A percentile compares a stretch with the other conserved stretches of the same genome.
These are phyloP conservation scores for Annulohypoxylon nitens DNA, from an alignment of 495 filamentous ascomycete genomes.

Conservation along the genomic window DNA sequence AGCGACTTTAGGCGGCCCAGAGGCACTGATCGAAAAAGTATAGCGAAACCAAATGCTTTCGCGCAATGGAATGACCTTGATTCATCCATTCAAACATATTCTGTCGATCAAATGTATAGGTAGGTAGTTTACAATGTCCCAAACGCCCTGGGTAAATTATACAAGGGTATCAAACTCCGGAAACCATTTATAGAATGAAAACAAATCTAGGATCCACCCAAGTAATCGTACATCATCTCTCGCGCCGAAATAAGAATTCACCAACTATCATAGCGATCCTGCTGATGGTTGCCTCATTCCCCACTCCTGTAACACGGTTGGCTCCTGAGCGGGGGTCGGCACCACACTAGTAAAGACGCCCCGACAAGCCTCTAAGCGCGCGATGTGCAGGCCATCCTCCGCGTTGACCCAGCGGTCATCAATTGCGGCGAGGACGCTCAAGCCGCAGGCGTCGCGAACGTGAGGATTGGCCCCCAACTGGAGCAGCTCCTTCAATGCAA, in stretches of 20 bases:
- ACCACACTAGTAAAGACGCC: constrained; percentile 43
- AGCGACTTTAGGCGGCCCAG: no score
- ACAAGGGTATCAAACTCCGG: constrained; percentile 42
- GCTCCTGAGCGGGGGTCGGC: constrained; percentile 30
- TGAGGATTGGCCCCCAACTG: constrained; percentile 59
- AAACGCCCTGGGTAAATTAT: constrained; percentile 20
- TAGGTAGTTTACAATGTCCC: background rate
- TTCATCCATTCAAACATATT: background rate
- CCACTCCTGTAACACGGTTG: constrained; percentile 41
- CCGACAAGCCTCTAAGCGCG: constrained; percentile 50
- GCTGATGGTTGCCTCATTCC: constrained; percentile 9
- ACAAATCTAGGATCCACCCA: background rate
- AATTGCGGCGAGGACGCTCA: constrained; percentile 55
- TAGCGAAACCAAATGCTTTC: no score
- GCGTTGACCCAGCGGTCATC: constrained; percentile 49
- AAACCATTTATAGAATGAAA: constrained; percentile 15
- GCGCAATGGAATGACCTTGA: background rate
- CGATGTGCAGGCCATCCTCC: constrained; percentile 44
- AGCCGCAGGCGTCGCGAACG: constrained; percentile 55
- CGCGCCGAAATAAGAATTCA: background rate
- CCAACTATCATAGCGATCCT: background rate
- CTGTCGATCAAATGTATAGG: background rate
- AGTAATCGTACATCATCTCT: constrained; percentile 33
- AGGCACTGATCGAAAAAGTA: no score
- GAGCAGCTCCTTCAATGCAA: constrained; percentile 58